These are phyloP conservation scores for Phanerochaete carnosa DNA, from an alignment of 768 basidiomycete species.

Conservation along the genomic window DNA sequence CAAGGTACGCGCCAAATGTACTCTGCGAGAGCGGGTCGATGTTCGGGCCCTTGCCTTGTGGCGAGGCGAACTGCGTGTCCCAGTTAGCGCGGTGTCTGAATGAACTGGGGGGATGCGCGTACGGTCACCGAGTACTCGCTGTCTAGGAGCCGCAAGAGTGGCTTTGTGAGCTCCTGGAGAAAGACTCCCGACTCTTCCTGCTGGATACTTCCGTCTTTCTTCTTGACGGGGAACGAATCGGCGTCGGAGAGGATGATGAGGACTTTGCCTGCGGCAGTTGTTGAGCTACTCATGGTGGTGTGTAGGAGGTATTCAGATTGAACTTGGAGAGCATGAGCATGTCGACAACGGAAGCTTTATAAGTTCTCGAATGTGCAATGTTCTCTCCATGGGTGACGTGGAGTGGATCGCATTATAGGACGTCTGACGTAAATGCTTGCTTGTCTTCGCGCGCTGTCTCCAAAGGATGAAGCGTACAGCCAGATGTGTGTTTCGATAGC, in stretches of 20 bases:
- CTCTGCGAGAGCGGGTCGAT: slow-evolving; percentile 22
- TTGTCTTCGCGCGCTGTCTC: too few relatives aligned
- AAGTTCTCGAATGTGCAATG: neutral
- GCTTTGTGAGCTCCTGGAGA: slow-evolving; percentile 25
- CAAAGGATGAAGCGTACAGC: too few relatives aligned
- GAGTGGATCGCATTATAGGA: too few relatives aligned
- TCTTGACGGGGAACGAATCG: slow-evolving; percentile 16
- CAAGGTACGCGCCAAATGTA: slow-evolving; percentile 20
- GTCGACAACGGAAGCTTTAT: too few relatives aligned
- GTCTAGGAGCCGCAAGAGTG: slow-evolving; percentile 22
- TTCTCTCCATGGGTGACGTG: neutral
- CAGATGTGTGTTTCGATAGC: too few relatives aligned
- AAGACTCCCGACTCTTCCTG: slow-evolving; percentile 21
- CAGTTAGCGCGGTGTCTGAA: neutral
- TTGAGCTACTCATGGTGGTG: neutral
- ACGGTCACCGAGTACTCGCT: slow-evolving; percentile 22
- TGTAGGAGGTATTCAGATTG: neutral
- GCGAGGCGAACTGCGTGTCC: slow-evolving; percentile 21
- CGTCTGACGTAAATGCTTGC: neutral
- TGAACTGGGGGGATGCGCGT: neutral
- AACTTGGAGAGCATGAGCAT: too few relatives aligned
- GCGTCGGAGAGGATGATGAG: slow-evolving; percentile 25
- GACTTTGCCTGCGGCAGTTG: slow-evolving; percentile 15
- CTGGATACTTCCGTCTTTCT: slow-evolving; percentile 15
- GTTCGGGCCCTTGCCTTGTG: slow-evolving; percentile 19